Percentiles rank a stretch among this genome's conserved stretches.
phyloP scores from a whole-genome alignment of 768 basidiomycete species.

The Mycena amicta region DNA sequence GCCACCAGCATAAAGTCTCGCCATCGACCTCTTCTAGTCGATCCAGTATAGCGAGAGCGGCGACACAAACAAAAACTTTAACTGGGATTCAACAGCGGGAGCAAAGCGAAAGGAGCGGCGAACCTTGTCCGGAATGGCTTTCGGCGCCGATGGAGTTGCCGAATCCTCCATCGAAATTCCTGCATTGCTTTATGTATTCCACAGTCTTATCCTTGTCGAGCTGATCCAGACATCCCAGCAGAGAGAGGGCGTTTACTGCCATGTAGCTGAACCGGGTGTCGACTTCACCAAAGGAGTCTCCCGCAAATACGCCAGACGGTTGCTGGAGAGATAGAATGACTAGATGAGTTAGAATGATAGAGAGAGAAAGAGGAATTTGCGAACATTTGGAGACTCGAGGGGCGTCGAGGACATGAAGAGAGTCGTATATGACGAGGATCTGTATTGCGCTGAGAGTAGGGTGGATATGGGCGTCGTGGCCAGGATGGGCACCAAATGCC shows the following conservation, averaged over 20 bases:
- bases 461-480: conserved; percentile 88
- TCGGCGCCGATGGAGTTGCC: conserved; percentile 85
- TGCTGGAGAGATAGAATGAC: conserved; percentile 86
- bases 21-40: conserved; percentile 76
- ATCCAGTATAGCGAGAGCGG: conserved; percentile 85
- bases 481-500: conserved; percentile 74
- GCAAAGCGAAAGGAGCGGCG: conserved; percentile 8
- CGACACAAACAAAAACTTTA: conserved; percentile 87
- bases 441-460: conserved; percentile 92
- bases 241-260: conserved; percentile 79
- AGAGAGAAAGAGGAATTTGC: conserved; percentile 22
- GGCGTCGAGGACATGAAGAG: conserved; percentile 69
- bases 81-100: not conserved
- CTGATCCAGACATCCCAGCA: conserved; percentile 73
- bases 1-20: conserved; percentile 89
- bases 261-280: conserved; percentile 93
- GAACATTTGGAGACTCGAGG: conserved; percentile 75
- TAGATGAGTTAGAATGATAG: conserved; percentile 33
- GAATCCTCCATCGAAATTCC: conserved; percentile 96
- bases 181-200: conserved; percentile 72
- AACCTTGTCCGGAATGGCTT: conserved; percentile 91
- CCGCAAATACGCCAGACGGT: conserved; percentile 85
- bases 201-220: conserved; percentile 72
- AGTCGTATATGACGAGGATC: conserved; percentile 84
- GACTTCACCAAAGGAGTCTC: conserved; percentile 88